Base-by-base conservation (phyloP, 139 green algal genomes). In the Chlamydomonas schloesseri region DNA sequence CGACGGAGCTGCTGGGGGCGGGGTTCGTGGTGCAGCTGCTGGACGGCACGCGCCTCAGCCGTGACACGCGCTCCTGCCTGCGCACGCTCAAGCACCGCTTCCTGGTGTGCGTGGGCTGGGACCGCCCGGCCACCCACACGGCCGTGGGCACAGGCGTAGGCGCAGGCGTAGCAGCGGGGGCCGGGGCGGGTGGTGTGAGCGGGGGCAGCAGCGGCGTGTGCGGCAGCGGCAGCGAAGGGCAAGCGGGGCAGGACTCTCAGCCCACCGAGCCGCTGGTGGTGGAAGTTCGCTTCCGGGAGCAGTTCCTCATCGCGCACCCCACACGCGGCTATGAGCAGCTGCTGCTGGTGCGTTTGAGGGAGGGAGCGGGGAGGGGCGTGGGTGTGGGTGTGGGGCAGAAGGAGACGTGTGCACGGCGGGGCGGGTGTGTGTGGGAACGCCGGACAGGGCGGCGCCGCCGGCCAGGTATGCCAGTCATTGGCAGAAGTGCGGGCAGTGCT, bases 281-380 rank as follows among this genome's bases (percentile, higher is more conserved):
- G 73, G 91, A 94, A 86, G 82, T 87, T 1, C 82, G 88, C n/a
- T 92, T 93, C 73, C 86, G 88, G 73, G 91, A 94, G 88, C 91
- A 94, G 82, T 94, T 94, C 36, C 65, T 90, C 20, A 94, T 94
- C 67, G 88, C 88, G 20, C 88, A 89, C 64, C 86, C 88, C 0
- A 91, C 88, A 18, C n/a, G 36, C 2, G 78, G 53, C 21, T 94
- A 93, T 50, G 86, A 92, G 67, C 65, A 65, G 18, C 76, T 92
- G 67, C 87, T 94, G 36, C 70, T 90, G 91, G 91, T 94, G 76
- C 34, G n/a, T n/a, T 23, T 46, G 36, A 37, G 26, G 36, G 3
- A 37, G 1, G n/a, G 29, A n/a, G 29, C 2, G 28, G 53, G 18
- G 31, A 57, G 24, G 55, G 18, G 55, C 55, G 17, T 21, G 55